Percentiles rank a stretch among this genome's conserved stretches.
These are phyloP conservation scores for Ilyonectria mors-panacis DNA, from an alignment of 2,329 filamentous ascomycete genomes.

Conservation along the genomic window DNA sequence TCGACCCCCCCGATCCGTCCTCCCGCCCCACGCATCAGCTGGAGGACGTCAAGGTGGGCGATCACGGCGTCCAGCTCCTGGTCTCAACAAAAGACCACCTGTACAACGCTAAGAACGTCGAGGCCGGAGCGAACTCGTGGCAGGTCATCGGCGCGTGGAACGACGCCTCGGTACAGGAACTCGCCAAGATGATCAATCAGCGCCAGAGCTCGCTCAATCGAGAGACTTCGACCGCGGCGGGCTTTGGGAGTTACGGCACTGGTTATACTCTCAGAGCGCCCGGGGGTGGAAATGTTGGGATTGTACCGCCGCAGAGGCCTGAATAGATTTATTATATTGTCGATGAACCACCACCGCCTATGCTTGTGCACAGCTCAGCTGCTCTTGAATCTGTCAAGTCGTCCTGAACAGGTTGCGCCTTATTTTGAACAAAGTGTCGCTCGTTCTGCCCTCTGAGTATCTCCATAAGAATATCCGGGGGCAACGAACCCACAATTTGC, in stretches of 20 bases:
- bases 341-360: not conserved
- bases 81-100: constrained; percentile 42
- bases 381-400: not conserved
- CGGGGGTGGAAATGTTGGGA: not conserved
- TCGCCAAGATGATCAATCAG: constrained; percentile 18
- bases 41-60: constrained; percentile 31
- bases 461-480: constrained; percentile 10
- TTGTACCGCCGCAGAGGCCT: not conserved
- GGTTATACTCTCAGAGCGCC: constrained; percentile 11
- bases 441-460: constrained; percentile 3
- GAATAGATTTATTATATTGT: constrained; percentile 3
- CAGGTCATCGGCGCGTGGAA: constrained; percentile 41
- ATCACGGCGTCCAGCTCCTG: constrained; percentile 37
- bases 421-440: not conserved
- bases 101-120: constrained; percentile 35
- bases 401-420: not conserved
- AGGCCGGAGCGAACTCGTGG: constrained; percentile 30
- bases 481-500: constrained; percentile 29
- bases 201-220: constrained; percentile 1
- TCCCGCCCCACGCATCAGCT: constrained; percentile 12
- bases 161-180: constrained; percentile 23
- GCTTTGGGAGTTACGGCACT: constrained; percentile 10
- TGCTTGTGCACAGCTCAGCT: not conserved
- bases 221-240: not conserved
- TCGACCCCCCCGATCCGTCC: not conserved